Base-by-base conservation (phyloP, 2,329 filamentous ascomycete species). In the Botrytis fabae region DNA sequence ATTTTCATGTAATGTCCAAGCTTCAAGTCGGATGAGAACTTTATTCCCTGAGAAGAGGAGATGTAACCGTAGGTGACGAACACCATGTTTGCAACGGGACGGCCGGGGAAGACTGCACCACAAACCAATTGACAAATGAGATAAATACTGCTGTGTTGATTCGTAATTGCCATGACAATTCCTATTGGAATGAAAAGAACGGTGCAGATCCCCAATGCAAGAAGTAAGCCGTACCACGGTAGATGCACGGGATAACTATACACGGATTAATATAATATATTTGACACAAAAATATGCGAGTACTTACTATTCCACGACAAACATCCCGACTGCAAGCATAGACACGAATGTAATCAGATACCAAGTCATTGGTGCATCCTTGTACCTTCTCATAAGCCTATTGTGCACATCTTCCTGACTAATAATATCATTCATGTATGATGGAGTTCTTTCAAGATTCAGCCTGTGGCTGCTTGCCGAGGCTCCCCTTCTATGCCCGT, bases 41-140 rank as follows among this genome's bases (percentile, higher is more conserved):
- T 96, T 81, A 97, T 92, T 42, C 94, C 94, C 83, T 97, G 94
- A 0, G 93, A 92, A 0, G 92, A 95, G 7, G 92, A 94, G 79
- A 96, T 96, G 82, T 96, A 97, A 75, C 93, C 93, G 80, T 96
- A 97, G 0, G 93, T 96, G 65, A 95, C 93, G 78, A 97, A 97
- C 51, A 97, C 93, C 94, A 97, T 97, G 82, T 97, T 96, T 69
- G 93, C 94, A 18, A 97, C 93, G 1, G 94, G 94, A 1, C 92
- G 91, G 42, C 94, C 94, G 0, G 93, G 93, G 80, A 97, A 97
- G 25, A 94, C 86, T 69, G 88, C 90, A 71, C 94, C 94, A 75
- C 93, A 95, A 76, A 96, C 91, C 73, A 97, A 87, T 82, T 96
- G 93, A 81, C 93, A 95, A 78, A 96, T 93, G 51, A 96, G 87